These are phyloP conservation scores for Suillus placidus DNA, from an alignment of 768 basidiomycete species.

Conservation along the genomic window DNA sequence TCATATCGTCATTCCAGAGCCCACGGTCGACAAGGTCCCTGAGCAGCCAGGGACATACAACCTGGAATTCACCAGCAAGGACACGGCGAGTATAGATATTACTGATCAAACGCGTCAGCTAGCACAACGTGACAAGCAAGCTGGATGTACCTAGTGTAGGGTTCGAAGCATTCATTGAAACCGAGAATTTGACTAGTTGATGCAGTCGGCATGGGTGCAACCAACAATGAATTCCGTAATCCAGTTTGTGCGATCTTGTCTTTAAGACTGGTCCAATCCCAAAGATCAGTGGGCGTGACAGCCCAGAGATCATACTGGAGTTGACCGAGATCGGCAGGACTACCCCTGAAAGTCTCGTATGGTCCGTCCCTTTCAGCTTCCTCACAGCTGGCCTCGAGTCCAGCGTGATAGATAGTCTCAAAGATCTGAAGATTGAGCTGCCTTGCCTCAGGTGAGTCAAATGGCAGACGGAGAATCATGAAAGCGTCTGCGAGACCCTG, in stretches of 20 bases:
- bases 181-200: conserved; percentile 98
- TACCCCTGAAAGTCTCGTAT: conserved; percentile 89
- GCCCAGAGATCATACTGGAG: conserved; percentile 97
- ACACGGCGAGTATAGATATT: conserved; percentile 99
- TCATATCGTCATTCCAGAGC: conserved; percentile 98
- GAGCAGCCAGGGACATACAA: conserved; percentile 99
- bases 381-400: conserved; percentile 89
- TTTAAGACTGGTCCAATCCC: conserved; percentile 94
- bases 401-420: conserved; percentile 98
- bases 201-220: conserved; percentile 99
- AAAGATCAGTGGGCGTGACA: conserved; percentile 83
- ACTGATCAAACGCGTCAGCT: conserved; percentile 42
- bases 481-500: conserved; percentile 98
- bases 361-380: conserved; percentile 77
- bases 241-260: conserved; percentile 81
- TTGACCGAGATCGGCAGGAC: conserved; percentile 84
- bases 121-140: neutral
- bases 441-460: conserved; percentile 86
- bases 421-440: conserved; percentile 94
- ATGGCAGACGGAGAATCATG: conserved; percentile 96
- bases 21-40: conserved; percentile 94
- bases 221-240: conserved; percentile 85
- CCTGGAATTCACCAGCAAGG: conserved; percentile 99
- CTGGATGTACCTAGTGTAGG: conserved; percentile 82
- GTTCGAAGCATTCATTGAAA: conserved; percentile 99